These are phyloP conservation scores for Multifurca ochricompacta DNA, from an alignment of 768 basidiomycete genomes.

Conservation along the genomic window DNA sequence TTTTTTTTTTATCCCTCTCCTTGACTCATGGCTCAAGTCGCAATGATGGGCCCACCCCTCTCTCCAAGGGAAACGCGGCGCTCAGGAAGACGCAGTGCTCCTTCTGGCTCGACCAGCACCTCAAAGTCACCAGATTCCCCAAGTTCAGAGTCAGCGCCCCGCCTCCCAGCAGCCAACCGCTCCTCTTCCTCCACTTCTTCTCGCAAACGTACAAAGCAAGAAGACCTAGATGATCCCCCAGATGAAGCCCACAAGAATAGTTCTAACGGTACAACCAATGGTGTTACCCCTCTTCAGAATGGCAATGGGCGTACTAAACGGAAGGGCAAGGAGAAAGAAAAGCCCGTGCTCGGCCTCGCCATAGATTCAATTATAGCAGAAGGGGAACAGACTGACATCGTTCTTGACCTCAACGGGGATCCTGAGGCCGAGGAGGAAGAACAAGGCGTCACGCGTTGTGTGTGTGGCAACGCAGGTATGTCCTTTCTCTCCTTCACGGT, in stretches of 20 bases:
- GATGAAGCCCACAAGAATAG: slow-evolving; percentile 45
- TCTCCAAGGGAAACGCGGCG: slow-evolving; percentile 73
- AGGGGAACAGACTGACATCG: slow-evolving; percentile 26
- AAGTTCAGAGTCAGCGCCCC: slow-evolving; percentile 37
- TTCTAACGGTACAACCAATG: slow-evolving; percentile 27
- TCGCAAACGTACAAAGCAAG: slow-evolving; percentile 59
- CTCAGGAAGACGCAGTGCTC: slow-evolving; percentile 65
- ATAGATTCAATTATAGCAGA: slow-evolving; percentile 25
- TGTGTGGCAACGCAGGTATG: slow-evolving; percentile 77
- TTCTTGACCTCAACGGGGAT: slow-evolving; percentile 27
- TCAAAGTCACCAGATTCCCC: slow-evolving; percentile 72
- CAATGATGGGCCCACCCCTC: slow-evolving; percentile 68
- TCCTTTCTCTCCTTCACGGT: slow-evolving; percentile 21
- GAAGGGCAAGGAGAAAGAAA: slow-evolving; percentile 60
- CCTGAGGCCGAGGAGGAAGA: slow-evolving; percentile 48
- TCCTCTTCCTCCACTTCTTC: slow-evolving; percentile 25
- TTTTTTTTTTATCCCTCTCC: slow-evolving; percentile 10
- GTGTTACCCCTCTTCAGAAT: slow-evolving; percentile 20
- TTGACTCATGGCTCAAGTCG: slow-evolving; percentile 48
- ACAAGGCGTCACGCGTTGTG: slow-evolving; percentile 65
- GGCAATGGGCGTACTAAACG: slow-evolving; percentile 45
- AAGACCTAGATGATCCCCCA: slow-evolving; percentile 58
- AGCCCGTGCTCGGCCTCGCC: slow-evolving; percentile 24
- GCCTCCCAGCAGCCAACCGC: slow-evolving; percentile 24
- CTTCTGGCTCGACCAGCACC: slow-evolving; percentile 55